Evolutionary conservation across 1,139 yeast genomes (phyloP), one percentile per base, ranked within the genome.

Genomic region (Sugiyamaella castrensis): DNA sequence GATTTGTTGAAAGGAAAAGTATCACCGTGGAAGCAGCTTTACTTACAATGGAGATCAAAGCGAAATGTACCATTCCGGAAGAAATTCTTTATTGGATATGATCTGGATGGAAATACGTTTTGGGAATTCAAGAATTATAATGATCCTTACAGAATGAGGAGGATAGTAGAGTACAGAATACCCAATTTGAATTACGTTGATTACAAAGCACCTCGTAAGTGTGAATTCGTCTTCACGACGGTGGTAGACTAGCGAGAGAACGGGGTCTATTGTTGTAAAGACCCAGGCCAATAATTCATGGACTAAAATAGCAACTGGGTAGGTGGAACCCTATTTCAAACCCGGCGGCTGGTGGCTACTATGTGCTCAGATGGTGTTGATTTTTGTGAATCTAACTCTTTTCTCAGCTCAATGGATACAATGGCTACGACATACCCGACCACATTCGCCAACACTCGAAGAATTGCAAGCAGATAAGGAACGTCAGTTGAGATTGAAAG

Each of bases 101-200:
- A 87, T 61, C 71, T 87, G 15, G 81, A 81, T 42, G 95, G 94
- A 4, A 87, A 87, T 64, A 82, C 92, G 2, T 87, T 82, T 66
- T 87, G 95, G 95, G 95, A 87, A 64, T 82, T 84, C 66, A 74
- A 76, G 54, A 81, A 70, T 53, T 57, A 55, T 47, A 65, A 65
- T 54, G 60, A 64, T 53, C 69, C 71, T 7, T 56, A 58, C 15
- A 53, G 70, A 36, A 56, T 66, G 48, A 61, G 79, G 12, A 61
- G 79, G 12, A 65, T 72, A 10, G 72, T 75, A 8, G 72, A 74
- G 50, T 71, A 71, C 47, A 57, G 65, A 8, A 60, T 56, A 2
- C 58, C 61, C 13, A 60, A 59, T 26, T 52, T 58, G 19, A 68
- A 67, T 41, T 60, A 69, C 40, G 71, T 70, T 10, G 76, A 73